Conservation (phyloP, 225 moss, liverwort and hornwort species). For the Sphagnum tenellum region DNA sequence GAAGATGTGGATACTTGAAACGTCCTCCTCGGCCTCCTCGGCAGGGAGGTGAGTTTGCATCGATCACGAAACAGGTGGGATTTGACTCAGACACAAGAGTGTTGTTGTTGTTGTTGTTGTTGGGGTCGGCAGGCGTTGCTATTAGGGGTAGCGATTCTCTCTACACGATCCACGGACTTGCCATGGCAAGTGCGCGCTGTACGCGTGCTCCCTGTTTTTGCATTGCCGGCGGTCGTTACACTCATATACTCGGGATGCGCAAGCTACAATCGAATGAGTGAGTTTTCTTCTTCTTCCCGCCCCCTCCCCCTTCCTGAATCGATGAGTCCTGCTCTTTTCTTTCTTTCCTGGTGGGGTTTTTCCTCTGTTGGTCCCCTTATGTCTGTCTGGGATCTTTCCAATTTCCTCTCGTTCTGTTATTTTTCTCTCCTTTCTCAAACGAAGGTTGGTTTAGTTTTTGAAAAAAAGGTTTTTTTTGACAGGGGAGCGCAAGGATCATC, state of each 20-base stretch:
- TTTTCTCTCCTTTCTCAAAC: too few relatives aligned
- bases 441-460: too few relatives aligned
- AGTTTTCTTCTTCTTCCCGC: conserved; percentile 8
- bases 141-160: conserved; percentile 72
- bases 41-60: too few relatives aligned
- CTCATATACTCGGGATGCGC: conserved; percentile 82
- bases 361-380: too few relatives aligned
- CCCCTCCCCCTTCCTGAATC: too few relatives aligned
- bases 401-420: too few relatives aligned
- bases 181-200: conserved; percentile 74
- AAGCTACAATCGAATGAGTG: conserved; percentile 86
- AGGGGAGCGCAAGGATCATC: conserved; percentile 94
- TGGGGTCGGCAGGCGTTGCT: conserved; percentile 38
- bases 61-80: too few relatives aligned
- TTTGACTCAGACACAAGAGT: too few relatives aligned
- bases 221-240: conserved; percentile 64
- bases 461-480: conserved; percentile 4
- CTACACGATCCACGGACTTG: conserved; percentile 65
- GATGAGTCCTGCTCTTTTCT: too few relatives aligned
- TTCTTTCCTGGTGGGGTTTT: too few relatives aligned
- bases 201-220: conserved; percentile 83
- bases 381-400: too few relatives aligned
- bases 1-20: background rate
- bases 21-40: background rate
- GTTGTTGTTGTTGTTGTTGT: background rate